phyloP scores from a whole-genome alignment of 129 eudicot genomes.

The Tagetes erecta region DNA sequence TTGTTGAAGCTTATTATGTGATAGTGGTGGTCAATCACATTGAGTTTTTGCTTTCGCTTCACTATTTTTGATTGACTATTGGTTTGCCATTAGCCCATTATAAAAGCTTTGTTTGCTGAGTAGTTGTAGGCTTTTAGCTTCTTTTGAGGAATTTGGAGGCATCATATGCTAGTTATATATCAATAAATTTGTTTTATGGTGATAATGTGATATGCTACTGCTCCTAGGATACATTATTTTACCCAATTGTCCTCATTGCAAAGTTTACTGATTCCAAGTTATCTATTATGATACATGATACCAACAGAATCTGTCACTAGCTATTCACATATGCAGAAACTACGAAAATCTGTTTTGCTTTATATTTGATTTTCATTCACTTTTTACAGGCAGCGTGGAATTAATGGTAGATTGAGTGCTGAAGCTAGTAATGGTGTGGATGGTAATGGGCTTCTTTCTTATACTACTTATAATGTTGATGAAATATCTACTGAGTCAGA shows the following conservation, averaged over 20 bases:
- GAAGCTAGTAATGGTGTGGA: conserved; percentile 37
- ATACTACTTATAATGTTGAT: conserved; percentile 14
- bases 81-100: neutral
- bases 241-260: neutral
- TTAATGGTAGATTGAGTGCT: conserved; percentile 35
- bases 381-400: conserved; percentile 54
- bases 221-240: neutral
- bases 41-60: neutral
- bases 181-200: neutral
- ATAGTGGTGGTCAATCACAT: neutral
- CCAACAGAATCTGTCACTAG: conserved; percentile 10
- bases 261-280: neutral
- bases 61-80: neutral
- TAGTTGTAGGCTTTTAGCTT: neutral
- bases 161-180: neutral
- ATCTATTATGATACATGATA: neutral
- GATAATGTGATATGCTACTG: neutral
- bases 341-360: conserved; percentile 18
- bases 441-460: conserved; percentile 53
- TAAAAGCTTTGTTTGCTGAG: neutral
- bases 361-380: conserved; percentile 5
- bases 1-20: neutral
- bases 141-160: neutral
- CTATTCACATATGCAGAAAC: neutral
- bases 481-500: conserved; percentile 14